phyloP scores from a whole-genome alignment of 176 grass and related monocot species.

The Triticum turgidum region DNA sequence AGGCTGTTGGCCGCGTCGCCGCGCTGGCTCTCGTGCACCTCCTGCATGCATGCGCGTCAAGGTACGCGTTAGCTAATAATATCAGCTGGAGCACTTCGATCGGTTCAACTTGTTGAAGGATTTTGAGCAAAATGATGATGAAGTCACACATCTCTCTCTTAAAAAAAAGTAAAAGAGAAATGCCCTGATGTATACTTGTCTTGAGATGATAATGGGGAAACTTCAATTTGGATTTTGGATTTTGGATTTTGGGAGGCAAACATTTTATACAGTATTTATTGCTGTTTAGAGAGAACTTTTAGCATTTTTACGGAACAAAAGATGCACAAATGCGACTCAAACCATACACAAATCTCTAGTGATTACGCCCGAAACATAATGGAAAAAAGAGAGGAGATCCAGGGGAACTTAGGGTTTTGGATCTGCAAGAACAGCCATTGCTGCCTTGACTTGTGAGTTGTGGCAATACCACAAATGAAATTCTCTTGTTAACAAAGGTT shows the following conservation, averaged over 20 bases:
- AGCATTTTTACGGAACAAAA: not conserved
- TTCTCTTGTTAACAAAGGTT: not conserved
- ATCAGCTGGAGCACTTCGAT: not conserved
- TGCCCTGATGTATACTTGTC: not conserved
- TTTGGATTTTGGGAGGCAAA: not conserved
- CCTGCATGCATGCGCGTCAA: conserved; percentile 34
- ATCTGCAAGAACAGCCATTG: not conserved
- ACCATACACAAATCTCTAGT: not conserved
- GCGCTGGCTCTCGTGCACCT: conserved; percentile 88
- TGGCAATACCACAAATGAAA: not conserved
- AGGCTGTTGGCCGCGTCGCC: conserved; percentile 83
- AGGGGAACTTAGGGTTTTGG: not conserved
- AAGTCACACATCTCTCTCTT: not conserved
- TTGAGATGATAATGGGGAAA: not conserved
- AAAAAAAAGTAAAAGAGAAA: not conserved
- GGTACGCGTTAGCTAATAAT: not conserved
- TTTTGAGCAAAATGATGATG: not conserved
- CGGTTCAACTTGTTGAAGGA: not conserved
- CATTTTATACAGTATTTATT: not conserved
- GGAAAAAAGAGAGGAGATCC: not conserved
- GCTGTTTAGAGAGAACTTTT: not conserved
- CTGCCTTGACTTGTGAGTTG: not conserved
- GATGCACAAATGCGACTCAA: not conserved
- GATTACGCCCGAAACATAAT: not conserved
- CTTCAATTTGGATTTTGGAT: not conserved